Evolutionary conservation across 441 rosid species (phyloP).

Genomic region (Euphorbia corollata): DNA sequence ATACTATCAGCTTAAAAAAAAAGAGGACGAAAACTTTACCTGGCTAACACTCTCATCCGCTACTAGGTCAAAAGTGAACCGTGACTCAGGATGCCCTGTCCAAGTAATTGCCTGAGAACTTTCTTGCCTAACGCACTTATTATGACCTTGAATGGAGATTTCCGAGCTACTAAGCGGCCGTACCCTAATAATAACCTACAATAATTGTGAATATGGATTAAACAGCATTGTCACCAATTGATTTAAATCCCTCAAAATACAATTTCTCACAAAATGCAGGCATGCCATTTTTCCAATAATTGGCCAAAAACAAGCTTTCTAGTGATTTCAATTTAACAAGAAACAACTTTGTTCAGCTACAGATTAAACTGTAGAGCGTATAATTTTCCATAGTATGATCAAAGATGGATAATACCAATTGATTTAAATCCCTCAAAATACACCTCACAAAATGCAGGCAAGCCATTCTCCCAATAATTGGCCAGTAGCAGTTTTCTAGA

Average conservation of each 20-base stretch:
- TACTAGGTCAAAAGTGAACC: constrained; percentile 88
- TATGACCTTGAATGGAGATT: constrained; percentile 66
- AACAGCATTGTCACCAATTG: neutral
- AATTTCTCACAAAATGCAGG: neutral
- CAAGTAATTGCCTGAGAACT: constrained; percentile 78
- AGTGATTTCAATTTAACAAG: neutral
- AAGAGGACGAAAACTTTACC: constrained; percentile 30
- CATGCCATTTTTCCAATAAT: neutral
- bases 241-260: neutral
- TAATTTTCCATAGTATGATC: neutral
- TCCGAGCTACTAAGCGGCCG: constrained; percentile 83
- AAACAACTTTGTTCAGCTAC: neutral
- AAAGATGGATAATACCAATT: neutral
- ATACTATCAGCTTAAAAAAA: neutral
- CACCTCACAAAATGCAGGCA: neutral
- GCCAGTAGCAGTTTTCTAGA: neutral
- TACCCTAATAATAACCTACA: constrained; percentile 77
- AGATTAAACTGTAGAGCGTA: neutral
- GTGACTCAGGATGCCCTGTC: constrained; percentile 86
- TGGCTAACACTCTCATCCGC: constrained; percentile 88
- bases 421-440: neutral
- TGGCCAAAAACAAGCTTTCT: neutral
- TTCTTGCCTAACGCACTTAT: constrained; percentile 85
- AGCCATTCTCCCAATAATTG: neutral
- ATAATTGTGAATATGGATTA: neutral